Evolutionary conservation across 495 filamentous ascomycete species (phyloP).

Genomic region (Hypoxylon lienhwacheense): DNA sequence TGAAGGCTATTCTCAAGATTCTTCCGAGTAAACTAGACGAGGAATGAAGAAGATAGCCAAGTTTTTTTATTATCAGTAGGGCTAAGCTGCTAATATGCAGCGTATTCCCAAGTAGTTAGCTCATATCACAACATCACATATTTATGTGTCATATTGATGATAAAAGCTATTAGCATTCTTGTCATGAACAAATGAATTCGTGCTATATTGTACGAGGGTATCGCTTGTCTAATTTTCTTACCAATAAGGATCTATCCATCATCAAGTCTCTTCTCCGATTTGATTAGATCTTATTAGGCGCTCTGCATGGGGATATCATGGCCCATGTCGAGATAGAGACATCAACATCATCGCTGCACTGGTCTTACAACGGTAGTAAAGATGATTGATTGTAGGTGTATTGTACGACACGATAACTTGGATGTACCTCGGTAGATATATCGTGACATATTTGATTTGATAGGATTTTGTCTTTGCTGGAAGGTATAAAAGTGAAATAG

Average conservation of each 20-base stretch:
- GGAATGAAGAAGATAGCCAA: neutral
- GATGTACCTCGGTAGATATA: neutral
- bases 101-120: neutral
- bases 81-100: neutral
- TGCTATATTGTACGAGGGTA: no score
- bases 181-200: no score
- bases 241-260: neutral
- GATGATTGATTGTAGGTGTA: no score
- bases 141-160: no score
- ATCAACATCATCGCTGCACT: neutral
- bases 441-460: neutral
- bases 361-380: neutral
- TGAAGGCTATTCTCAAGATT: neutral
- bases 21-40: constrained; percentile 15
- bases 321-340: no score
- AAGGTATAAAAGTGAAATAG: no score
- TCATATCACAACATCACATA: no score
- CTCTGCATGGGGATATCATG: neutral
- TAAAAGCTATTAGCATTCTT: no score
- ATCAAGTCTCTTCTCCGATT: neutral
- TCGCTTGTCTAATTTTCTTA: no score
- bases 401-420: no score
- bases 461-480: no score
- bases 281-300: constrained; percentile 14
- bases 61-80: constrained; percentile 4